Percentiles rank a stretch among this genome's conserved stretches.
phyloP scores from a whole-genome alignment of 805 yeast genomes.

The Saccharomyces paradoxus region DNA sequence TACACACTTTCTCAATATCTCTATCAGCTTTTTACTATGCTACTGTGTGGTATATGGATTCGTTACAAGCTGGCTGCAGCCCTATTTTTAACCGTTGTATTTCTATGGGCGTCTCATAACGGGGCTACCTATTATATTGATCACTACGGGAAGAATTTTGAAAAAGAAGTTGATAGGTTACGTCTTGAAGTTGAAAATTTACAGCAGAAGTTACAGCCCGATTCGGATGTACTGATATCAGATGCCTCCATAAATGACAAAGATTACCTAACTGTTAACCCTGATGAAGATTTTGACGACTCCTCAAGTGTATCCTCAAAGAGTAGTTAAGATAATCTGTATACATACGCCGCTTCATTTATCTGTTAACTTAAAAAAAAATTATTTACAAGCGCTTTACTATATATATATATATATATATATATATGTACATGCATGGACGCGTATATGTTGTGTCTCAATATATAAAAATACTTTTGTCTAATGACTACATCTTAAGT shows the following conservation, averaged over 20 bases:
- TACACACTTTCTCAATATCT: constrained; percentile 80
- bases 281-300: not conserved
- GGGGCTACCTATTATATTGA: constrained; percentile 95
- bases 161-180: constrained; percentile 70
- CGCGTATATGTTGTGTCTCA: not conserved
- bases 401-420: not conserved
- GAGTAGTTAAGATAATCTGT: not conserved
- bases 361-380: not conserved
- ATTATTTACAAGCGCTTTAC: not conserved
- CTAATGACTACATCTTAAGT: constrained; percentile 8
- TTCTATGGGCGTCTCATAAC: constrained; percentile 72
- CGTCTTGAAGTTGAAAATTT: constrained; percentile 62
- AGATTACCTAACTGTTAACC: not conserved
- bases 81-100: constrained; percentile 61
- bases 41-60: constrained; percentile 84
- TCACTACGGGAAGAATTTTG: constrained; percentile 81
- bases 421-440: not conserved
- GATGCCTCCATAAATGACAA: constrained; percentile 1
- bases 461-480: not conserved
- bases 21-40: constrained; percentile 82
- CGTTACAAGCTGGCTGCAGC: constrained; percentile 58
- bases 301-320: not conserved
- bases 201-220: constrained; percentile 33
- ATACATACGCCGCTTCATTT: not conserved
- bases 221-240: not conserved